phyloP scores from a whole-genome alignment of 768 basidiomycete genomes.

The Suillus subluteus region DNA sequence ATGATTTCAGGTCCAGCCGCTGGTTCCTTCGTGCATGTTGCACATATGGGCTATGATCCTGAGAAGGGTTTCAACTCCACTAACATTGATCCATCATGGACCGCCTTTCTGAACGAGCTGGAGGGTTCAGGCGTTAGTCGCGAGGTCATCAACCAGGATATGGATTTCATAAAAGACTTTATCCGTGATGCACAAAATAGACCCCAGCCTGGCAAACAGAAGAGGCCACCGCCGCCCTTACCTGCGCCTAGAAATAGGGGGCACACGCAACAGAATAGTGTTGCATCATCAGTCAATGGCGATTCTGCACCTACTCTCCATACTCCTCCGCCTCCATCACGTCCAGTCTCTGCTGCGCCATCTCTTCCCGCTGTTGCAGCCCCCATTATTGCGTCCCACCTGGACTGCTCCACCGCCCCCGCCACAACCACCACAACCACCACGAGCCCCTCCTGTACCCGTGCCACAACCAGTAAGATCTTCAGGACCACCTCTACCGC shows the following conservation, averaged over 20 bases:
- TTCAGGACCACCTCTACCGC: conserved; percentile 45
- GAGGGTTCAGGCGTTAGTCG: conserved; percentile 66
- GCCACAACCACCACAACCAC: conserved; percentile 30
- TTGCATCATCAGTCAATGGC: conserved; percentile 25
- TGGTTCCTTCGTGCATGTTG: conserved; percentile 86
- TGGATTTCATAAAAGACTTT: conserved; percentile 89
- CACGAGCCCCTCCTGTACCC: conserved; percentile 32
- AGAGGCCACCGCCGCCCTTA: conserved; percentile 43
- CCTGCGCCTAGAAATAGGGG: conserved; percentile 37
- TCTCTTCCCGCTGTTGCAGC: conserved; percentile 39
- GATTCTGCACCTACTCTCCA: conserved; percentile 33
- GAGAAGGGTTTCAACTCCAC: conserved; percentile 85
- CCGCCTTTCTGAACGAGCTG: conserved; percentile 67
- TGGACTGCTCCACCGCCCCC: conserved; percentile 22
- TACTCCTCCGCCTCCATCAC: conserved; percentile 38
- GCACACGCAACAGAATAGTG: conserved; percentile 29
- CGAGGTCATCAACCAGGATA: conserved; percentile 73
- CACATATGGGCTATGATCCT: conserved; percentile 92
- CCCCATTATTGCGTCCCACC: conserved; percentile 26
- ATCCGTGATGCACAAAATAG: conserved; percentile 54
- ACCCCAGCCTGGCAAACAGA: conserved; percentile 39
- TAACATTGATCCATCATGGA: conserved; percentile 92
- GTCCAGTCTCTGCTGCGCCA: conserved; percentile 29
- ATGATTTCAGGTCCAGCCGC: conserved; percentile 83
- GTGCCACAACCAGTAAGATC: conserved; percentile 27